A percentile compares a stretch with the other conserved stretches of the same genome.
phyloP scores from a whole-genome alignment of 768 basidiomycete genomes.

The Pleurotus tuber-regium region DNA sequence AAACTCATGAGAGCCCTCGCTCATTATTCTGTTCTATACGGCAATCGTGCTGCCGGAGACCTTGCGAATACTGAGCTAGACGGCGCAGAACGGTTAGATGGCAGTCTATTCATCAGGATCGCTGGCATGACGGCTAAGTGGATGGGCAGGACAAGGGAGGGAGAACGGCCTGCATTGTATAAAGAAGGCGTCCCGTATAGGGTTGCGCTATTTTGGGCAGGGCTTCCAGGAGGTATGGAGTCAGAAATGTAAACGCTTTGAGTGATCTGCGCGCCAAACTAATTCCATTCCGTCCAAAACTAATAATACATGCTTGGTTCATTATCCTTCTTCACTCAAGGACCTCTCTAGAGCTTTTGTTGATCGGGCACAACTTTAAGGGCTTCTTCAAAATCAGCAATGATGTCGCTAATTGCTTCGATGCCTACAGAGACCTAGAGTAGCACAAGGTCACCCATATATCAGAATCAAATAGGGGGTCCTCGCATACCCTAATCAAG shows the following conservation, averaged over 20 bases:
- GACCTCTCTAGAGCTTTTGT: too few relatives aligned
- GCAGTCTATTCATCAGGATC: conserved; percentile 53
- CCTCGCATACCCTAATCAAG: conserved; percentile 59
- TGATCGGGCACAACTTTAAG: conserved; percentile 18
- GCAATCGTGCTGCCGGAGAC: conserved; percentile 27
- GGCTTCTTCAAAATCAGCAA: conserved; percentile 37
- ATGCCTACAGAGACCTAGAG: conserved; percentile 35
- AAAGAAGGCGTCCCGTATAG: neutral
- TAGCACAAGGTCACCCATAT: neutral
- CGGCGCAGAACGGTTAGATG: conserved; percentile 50
- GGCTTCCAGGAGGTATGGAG: too few relatives aligned
- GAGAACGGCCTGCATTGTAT: conserved; percentile 14
- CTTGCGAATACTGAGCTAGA: conserved; percentile 32
- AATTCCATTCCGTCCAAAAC: too few relatives aligned
- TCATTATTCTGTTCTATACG: conserved; percentile 44
- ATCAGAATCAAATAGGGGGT: conserved; percentile 1
- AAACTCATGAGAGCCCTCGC: conserved; percentile 49
- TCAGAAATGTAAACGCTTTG: too few relatives aligned
- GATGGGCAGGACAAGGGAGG: conserved; percentile 27
- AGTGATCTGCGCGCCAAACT: too few relatives aligned
- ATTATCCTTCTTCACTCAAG: too few relatives aligned
- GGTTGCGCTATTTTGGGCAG: neutral
- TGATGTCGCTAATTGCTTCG: conserved; percentile 38
- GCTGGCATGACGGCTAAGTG: conserved; percentile 47
- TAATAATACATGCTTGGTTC: too few relatives aligned